Percentiles rank a stretch among this genome's conserved stretches.
Evolutionary conservation across 139 green algal species (phyloP).

Genomic region (Yamagishiella unicocca): DNA sequence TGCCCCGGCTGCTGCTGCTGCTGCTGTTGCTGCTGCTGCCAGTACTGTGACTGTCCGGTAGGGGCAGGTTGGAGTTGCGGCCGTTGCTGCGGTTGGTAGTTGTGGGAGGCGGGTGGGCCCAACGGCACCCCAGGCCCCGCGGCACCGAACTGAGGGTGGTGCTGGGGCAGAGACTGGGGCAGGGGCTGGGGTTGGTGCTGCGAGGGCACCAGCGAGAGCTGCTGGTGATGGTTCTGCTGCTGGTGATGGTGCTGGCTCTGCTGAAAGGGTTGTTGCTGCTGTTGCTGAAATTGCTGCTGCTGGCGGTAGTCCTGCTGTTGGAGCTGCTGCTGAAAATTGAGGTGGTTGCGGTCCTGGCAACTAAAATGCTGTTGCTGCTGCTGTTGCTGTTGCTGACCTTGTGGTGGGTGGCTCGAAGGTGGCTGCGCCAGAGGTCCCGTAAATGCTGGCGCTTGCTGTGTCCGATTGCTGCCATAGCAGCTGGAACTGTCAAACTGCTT

Average conservation of each 20-base stretch:
- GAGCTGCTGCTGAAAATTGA: background rate
- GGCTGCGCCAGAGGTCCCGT: background rate
- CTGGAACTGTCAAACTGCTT: background rate
- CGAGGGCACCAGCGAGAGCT: background rate
- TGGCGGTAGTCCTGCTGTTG: background rate
- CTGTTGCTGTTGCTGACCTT: background rate
- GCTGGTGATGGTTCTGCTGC: background rate
- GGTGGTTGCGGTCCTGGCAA: no score
- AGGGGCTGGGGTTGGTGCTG: no score
- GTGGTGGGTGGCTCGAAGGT: background rate
- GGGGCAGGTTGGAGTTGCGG: background rate
- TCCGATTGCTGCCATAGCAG: background rate
- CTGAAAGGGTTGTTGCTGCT: background rate
- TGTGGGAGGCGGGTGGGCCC: background rate
- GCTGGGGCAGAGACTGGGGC: background rate
- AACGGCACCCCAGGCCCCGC: background rate
- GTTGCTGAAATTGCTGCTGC: background rate
- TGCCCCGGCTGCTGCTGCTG: background rate
- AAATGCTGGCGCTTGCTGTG: background rate
- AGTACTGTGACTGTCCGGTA: background rate
- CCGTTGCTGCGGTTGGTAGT: background rate
- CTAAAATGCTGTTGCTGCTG: background rate
- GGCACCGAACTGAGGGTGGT: background rate
- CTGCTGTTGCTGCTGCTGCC: background rate
- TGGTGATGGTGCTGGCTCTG: background rate